Evolutionary conservation across 441 rosid species (phyloP).

Genomic region (Jatropha podagrica): DNA sequence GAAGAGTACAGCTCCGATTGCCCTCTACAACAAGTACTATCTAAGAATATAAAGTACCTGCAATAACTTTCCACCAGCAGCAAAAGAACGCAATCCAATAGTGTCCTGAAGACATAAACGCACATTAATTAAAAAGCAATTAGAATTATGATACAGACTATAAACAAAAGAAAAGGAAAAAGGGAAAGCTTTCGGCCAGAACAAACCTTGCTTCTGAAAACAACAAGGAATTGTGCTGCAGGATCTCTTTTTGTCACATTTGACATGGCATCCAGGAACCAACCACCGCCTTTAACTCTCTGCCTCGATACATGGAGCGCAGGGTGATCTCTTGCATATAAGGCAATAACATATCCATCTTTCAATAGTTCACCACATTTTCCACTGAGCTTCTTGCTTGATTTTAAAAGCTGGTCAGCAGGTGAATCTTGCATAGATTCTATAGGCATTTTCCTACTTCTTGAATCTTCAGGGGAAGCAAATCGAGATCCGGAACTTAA

Average conservation of each 20-base stretch:
- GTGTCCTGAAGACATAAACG: constrained; percentile 58
- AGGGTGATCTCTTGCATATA: constrained; percentile 71
- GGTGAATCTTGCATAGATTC: constrained; percentile 59
- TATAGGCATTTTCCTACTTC: constrained; percentile 77
- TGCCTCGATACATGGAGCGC: constrained; percentile 86
- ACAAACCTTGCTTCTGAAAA: constrained; percentile 79
- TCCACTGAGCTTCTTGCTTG: constrained; percentile 53
- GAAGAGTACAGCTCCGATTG: background rate
- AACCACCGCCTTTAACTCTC: constrained; percentile 95
- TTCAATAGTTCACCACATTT: constrained; percentile 61
- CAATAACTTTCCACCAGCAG: constrained; percentile 97
- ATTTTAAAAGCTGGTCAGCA: constrained; percentile 47
- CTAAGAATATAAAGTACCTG: constrained; percentile 53
- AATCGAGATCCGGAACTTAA: constrained; percentile 77
- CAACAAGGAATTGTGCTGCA: constrained; percentile 93
- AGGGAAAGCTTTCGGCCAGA: background rate
- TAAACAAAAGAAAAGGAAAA: constrained; percentile 1
- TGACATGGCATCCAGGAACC: constrained; percentile 88
- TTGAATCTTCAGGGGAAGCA: constrained; percentile 80
- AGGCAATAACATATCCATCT: constrained; percentile 87
- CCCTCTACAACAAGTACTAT: background rate
- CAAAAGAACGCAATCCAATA: constrained; percentile 93
- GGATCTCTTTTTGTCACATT: constrained; percentile 95
- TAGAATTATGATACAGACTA: constrained; percentile 5
- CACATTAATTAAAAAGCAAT: constrained; percentile 16